A percentile compares a stretch with the other conserved stretches of the same genome.
Evolutionary conservation across 1,284 basidiomycete genomes (phyloP).

Genomic region (Microbotryomycetes sp.): DNA sequence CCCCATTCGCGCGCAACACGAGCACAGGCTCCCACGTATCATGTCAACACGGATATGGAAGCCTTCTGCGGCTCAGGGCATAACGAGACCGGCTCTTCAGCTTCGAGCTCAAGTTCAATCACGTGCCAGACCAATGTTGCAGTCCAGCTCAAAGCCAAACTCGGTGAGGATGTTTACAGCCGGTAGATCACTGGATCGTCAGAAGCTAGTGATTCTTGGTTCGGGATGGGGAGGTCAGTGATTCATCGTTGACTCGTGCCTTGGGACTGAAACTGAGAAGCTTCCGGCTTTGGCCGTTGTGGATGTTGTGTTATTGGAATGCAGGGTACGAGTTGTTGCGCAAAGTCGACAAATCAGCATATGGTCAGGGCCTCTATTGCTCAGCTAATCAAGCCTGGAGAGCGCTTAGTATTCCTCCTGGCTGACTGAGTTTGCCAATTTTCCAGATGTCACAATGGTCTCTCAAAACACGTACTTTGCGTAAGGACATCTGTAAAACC

Average conservation of each 20-base stretch:
- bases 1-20: neutral
- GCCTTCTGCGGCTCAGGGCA: too few species aligned
- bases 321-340: constrained; percentile 18
- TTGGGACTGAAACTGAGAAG: constrained; percentile 47
- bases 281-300: constrained; percentile 47
- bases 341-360: constrained; percentile 40
- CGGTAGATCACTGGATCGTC: constrained; percentile 19
- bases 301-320: constrained; percentile 8
- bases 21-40: neutral
- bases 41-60: neutral
- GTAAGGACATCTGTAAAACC: constrained; percentile 71
- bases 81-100: too few species aligned
- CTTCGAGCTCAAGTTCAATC: too few species aligned
- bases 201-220: constrained; percentile 70
- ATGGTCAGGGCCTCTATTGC: constrained; percentile 29
- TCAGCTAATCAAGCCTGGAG: neutral
- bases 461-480: constrained; percentile 74
- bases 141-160: neutral
- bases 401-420: constrained; percentile 20
- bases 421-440: constrained; percentile 39
- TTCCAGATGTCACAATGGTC: constrained; percentile 49
- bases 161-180: neutral
- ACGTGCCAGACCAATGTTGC: neutral
- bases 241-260: too few species aligned
- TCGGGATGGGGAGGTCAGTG: constrained; percentile 74